Conservation (phyloP, 371 early-diverging fungal species). For the Mucor racemosus region DNA sequence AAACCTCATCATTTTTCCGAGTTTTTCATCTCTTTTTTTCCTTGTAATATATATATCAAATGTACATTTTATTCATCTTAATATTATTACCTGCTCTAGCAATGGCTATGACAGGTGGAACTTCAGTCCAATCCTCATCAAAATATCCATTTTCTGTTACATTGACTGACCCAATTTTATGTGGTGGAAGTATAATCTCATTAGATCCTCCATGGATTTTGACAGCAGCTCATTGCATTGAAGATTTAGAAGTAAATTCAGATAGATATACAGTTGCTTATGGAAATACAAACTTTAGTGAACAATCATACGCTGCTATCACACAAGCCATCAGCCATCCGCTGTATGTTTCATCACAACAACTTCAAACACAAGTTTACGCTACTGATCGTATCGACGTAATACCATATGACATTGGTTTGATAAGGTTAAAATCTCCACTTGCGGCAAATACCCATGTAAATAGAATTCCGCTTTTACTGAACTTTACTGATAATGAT, state of each 20-base stretch:
- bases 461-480: conserved; percentile 11
- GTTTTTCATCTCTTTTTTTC: neutral
- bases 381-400: conserved; percentile 4
- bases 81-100: neutral
- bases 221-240: conserved; percentile 42
- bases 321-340: conserved; percentile 17
- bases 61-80: neutral
- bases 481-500: neutral
- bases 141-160: conserved; percentile 37
- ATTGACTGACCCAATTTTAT: conserved; percentile 29
- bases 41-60: neutral
- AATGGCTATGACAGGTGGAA: conserved; percentile 30
- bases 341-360: conserved; percentile 7
- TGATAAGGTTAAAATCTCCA: conserved; percentile 14
- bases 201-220: conserved; percentile 45
- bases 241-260: neutral
- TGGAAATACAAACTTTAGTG: conserved; percentile 10
- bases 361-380: conserved; percentile 8
- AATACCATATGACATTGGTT: conserved; percentile 28
- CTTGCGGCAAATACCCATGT: neutral
- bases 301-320: conserved; percentile 10
- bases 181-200: conserved; percentile 43
- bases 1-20: neutral
- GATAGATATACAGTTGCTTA: conserved; percentile 7
- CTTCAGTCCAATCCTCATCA: conserved; percentile 13